Base-by-base conservation (phyloP, 345 rosid genomes). In the Pugionium cornutum region DNA sequence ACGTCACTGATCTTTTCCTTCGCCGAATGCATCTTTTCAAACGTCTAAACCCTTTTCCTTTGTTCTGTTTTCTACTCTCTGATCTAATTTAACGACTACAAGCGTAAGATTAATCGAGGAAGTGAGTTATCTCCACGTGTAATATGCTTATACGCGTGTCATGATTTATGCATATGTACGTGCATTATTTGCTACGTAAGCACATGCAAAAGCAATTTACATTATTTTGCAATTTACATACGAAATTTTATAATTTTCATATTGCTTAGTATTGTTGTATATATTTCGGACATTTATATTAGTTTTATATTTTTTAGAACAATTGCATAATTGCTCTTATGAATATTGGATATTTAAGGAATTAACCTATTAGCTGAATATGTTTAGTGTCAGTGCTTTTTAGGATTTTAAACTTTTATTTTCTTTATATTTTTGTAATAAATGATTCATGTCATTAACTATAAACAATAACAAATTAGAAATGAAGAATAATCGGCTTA, bases 1-100 rank as follows among this genome's bases (percentile, higher is more conserved):
- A 82, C 55, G 77, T 84, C 79, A 60, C 84, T 84, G 31, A 84
- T 65, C 75, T 84, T 89, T 69, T 82, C 77, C 69, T 73, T 80
- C 7, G 87, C 84, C 5, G 86, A 49, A 41, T 78, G 83, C 96
- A 89, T 89, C 66, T 69, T 57, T 51, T 5, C 26, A 18, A 55
- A 40, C 6, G 40, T 36, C 45, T 31, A 1, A 31, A 39, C 9
- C 11, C 31, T 8, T 58, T 42, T 6, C 29, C n/a, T 55, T 41
- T 2, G 32, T 45, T 35, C 65, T 52, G 30, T 1, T 36, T 51
- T 36, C 2, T 25, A 18, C 4, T 35, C 35, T 30, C 46, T 11
- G 27, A 53, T 45, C n/a, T 30, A 52, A 66, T 53, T 25, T 66
- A 66, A 52, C 28, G 27, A 58, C 35, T 6, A 42, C n/a, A 18